Base-by-base conservation (phyloP, 2,329 filamentous ascomycete species). In the Paracoccidioides lutzii region DNA sequence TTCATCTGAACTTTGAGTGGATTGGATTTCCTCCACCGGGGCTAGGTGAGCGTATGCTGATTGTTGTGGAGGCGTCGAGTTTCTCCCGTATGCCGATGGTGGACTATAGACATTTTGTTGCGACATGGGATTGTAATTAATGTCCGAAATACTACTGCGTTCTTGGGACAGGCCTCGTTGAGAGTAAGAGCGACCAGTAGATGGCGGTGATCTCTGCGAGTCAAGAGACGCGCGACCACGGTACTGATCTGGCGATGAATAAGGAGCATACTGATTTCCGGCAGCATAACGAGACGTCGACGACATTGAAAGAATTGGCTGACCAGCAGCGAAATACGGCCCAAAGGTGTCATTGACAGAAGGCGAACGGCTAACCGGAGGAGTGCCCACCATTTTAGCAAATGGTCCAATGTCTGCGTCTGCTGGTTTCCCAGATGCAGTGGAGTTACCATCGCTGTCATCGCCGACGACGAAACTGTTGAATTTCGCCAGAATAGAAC, bases 391-490 rank as follows among this genome's bases (percentile, higher is more conserved):
- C 53, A 96, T 82, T 54, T 85, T 85, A 6, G 87, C 85, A 68
- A 98, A 97, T 1, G 89, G 90, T 0, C 90, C 88, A 53, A 79
- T 71, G 58, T 88, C 85, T 22, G 69, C 72, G 52, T 80, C 79
- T 38, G 69, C 76, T 46, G 81, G 81, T 54, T 77, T 78, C 4
- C 75, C 75, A 10, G 81, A 76, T 7, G 76, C 81, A 54, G 78
- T 78, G 0, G 80, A 81, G 8, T 76, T 76, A 38, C 77, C 76
- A 53, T 89, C 86, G 53, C 81, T 81, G 55, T 97, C 91, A 58
- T 96, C 91, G 12, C 93, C 94, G 53, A 87, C 84, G 58, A 98
- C 90, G 66, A 98, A 98, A 65, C 90, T 96, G 72, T 90, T 97
- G 73, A 99, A 96, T 57, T 87, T 89, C 60, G 84, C 90, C 80